These are phyloP conservation scores for Nitzschia sp. DNA, from an alignment of 108 stramenopile genomes.

Conservation along the genomic window DNA sequence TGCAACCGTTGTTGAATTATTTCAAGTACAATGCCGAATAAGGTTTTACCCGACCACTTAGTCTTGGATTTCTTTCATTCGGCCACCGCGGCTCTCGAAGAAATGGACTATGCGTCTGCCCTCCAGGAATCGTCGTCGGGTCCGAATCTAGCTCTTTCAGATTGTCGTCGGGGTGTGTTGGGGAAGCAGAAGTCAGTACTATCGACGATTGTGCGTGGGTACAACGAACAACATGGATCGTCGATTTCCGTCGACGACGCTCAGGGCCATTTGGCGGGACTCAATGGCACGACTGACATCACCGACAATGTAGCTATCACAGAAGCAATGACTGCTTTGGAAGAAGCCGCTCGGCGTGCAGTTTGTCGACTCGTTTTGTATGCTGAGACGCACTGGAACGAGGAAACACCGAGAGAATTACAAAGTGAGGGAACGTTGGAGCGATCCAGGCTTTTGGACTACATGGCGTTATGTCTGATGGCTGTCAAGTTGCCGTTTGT, in stretches of 20 bases:
- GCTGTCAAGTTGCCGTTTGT: constrained; percentile 48
- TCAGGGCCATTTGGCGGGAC: constrained; percentile 27
- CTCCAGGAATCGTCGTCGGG: not conserved
- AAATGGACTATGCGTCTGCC: not conserved
- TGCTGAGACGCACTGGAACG: constrained; percentile 8
- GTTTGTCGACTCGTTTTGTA: constrained; percentile 39
- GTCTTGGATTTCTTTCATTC: constrained; percentile 25
- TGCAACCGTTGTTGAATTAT: too few relatives aligned
- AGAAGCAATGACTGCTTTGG: constrained; percentile 30
- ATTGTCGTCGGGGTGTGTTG: constrained; percentile 33
- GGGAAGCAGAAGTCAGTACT: constrained; percentile 25
- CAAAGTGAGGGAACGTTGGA: constrained; percentile 24
- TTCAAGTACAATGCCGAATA: too few relatives aligned
- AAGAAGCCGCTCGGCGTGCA: constrained; percentile 43
- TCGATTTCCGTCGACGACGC: constrained; percentile 10
- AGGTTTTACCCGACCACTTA: constrained; percentile 27
- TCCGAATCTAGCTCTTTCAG: not conserved
- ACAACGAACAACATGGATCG: constrained; percentile 11
- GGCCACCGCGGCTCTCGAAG: constrained; percentile 4
- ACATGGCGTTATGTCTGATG: constrained; percentile 48
- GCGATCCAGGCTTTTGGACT: constrained; percentile 54
- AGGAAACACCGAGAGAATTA: constrained; percentile 1
- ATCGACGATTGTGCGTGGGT: constrained; percentile 6
- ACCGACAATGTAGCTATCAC: not conserved
- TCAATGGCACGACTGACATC: constrained; percentile 11